phyloP scores from a whole-genome alignment of 192 early-diverging fungal genomes.

The Backusella westeae region DNA sequence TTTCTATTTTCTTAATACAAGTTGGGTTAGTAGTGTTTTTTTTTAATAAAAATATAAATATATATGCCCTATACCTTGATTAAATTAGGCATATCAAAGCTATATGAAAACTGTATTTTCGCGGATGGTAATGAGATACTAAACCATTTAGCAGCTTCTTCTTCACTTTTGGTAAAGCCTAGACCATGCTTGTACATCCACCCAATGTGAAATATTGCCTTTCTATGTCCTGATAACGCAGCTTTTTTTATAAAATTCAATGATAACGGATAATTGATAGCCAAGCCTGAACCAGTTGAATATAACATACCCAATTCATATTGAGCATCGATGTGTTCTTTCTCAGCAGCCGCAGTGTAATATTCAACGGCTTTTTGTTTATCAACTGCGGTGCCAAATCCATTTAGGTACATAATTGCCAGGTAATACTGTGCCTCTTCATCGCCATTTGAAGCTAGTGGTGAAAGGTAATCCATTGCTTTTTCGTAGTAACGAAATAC shows the following conservation, averaged over 20 bases:
- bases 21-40: not conserved
- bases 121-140: not conserved
- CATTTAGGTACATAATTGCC: not conserved
- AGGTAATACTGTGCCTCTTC: not conserved
- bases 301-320: not conserved
- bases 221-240: not conserved
- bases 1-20: not conserved
- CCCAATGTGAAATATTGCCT: not conserved
- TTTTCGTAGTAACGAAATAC: not conserved
- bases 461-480: not conserved
- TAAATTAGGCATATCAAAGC: not conserved
- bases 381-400: not conserved
- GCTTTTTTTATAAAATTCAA: not conserved
- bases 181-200: not conserved
- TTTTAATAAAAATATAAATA: not conserved
- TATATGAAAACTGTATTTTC: not conserved
- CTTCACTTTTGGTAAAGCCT: not conserved
- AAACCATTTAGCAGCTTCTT: not conserved
- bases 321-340: not conserved
- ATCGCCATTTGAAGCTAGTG: not conserved
- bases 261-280: not conserved
- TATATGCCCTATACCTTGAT: not conserved
- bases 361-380: not conserved
- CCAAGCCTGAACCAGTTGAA: not conserved
- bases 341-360: constrained; percentile 9